Evolutionary conservation across 208 protist genomes (phyloP).

Genomic region (Leishmania lainsoni): DNA sequence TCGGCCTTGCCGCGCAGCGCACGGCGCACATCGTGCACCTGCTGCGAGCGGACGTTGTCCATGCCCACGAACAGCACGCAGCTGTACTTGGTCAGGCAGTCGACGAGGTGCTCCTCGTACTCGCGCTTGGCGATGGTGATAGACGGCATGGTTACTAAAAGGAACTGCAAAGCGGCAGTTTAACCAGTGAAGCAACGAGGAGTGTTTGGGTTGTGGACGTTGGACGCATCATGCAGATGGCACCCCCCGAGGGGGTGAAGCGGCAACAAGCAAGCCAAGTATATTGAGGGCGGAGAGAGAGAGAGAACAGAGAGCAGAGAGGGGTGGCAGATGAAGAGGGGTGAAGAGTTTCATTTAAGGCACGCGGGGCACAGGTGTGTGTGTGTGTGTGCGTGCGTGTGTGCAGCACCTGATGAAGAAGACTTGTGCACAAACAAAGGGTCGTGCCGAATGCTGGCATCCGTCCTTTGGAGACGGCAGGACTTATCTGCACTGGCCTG

Average conservation of each 20-base stretch:
- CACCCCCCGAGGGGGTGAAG: background rate
- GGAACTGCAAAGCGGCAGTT: slow-evolving; percentile 10
- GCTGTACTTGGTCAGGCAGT: slow-evolving; percentile 94
- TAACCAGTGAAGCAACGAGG: background rate
- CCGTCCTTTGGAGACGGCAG: background rate
- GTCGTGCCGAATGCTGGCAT: background rate
- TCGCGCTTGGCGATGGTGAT: slow-evolving; percentile 75
- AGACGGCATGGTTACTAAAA: slow-evolving; percentile 39
- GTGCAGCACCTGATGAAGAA: background rate
- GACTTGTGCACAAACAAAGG: background rate
- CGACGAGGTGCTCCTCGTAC: slow-evolving; percentile 93
- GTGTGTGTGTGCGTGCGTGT: background rate
- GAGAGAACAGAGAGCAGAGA: background rate
- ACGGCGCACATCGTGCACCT: slow-evolving; percentile 96
- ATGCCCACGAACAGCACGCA: slow-evolving; percentile 95
- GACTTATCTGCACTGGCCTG: background rate
- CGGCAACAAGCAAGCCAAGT: background rate
- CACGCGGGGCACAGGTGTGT: background rate
- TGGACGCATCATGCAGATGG: background rate
- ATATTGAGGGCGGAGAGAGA: background rate
- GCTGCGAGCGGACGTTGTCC: slow-evolving; percentile 98
- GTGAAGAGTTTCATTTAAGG: background rate
- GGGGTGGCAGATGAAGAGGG: background rate
- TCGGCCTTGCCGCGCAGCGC: slow-evolving; percentile 95
- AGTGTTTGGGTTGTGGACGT: background rate